These are phyloP conservation scores for Cenchrus fungigraminus DNA, from an alignment of 176 grass and related monocot genomes.

Conservation along the genomic window DNA sequence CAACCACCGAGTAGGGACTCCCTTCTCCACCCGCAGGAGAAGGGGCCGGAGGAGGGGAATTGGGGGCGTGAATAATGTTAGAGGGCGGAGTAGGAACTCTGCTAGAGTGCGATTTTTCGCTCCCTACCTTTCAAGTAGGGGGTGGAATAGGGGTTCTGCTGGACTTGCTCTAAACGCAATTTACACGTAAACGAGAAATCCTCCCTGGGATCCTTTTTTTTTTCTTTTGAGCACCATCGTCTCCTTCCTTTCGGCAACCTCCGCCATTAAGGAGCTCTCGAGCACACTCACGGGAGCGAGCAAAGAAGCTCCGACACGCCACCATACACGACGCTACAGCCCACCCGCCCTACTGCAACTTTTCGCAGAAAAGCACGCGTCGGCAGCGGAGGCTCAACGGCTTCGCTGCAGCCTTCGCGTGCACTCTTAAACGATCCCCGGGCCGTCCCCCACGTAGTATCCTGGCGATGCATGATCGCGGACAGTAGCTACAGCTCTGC, in stretches of 20 bases:
- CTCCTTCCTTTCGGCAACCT: slow-evolving; percentile 51
- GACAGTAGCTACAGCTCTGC: slow-evolving; percentile 17
- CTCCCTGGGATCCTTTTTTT: too few species aligned
- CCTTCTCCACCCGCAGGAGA: too few species aligned
- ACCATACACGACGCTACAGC: slow-evolving; percentile 51
- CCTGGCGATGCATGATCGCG: slow-evolving; percentile 13
- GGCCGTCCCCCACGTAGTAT: background rate
- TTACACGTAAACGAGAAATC: background rate
- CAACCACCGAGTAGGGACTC: too few species aligned
- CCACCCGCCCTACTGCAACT: slow-evolving; percentile 38
- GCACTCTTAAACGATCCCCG: slow-evolving; percentile 43
- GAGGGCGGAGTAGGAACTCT: too few species aligned
- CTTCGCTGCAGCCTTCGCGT: slow-evolving; percentile 36
- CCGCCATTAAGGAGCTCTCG: slow-evolving; percentile 53
- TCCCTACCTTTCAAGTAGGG: too few species aligned
- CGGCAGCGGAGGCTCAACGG: slow-evolving; percentile 33
- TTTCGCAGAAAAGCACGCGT: slow-evolving; percentile 30
- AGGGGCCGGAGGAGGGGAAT: too few species aligned
- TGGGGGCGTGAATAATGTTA: too few species aligned
- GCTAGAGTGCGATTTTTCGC: too few species aligned
- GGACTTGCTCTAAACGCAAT: too few species aligned
- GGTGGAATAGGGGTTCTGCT: too few species aligned
- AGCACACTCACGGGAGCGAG: slow-evolving; percentile 57
- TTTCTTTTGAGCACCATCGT: background rate
- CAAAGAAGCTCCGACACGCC: slow-evolving; percentile 16